phyloP scores from a whole-genome alignment of 345 rosid genomes.

The Eucalyptus erythrocorys region DNA sequence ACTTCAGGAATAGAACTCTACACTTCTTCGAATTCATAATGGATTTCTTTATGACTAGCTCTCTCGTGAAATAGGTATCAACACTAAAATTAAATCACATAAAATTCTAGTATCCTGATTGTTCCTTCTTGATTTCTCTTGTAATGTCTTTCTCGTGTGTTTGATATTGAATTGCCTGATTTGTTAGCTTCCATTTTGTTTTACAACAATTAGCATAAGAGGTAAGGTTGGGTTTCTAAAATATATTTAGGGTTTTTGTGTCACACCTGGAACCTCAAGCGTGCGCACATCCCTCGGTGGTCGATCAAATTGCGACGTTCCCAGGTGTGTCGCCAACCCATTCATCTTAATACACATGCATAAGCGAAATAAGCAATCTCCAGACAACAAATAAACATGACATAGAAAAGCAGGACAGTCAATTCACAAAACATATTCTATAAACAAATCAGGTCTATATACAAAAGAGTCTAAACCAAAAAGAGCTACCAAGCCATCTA shows the following conservation, averaged over 20 bases:
- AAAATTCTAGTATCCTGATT: not conserved
- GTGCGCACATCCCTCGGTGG: too few species aligned
- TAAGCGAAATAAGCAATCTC: too few species aligned
- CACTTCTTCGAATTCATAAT: not conserved
- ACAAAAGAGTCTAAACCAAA: too few species aligned
- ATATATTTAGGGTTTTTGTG: not conserved
- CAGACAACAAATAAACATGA: too few species aligned
- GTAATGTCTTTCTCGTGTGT: not conserved
- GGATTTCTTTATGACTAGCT: not conserved
- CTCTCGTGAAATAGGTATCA: not conserved
- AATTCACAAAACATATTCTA: too few species aligned
- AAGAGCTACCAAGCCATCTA: too few species aligned
- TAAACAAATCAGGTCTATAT: too few species aligned
- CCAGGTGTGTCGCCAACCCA: too few species aligned
- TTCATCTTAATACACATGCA: too few species aligned
- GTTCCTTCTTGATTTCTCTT: not conserved
- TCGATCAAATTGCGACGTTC: too few species aligned
- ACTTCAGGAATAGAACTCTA: not conserved
- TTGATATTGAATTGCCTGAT: not conserved
- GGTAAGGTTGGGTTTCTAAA: not conserved
- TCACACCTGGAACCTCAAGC: too few species aligned
- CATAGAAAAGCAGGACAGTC: too few species aligned
- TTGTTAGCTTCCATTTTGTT: not conserved
- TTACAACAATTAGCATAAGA: not conserved
- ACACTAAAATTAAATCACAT: not conserved